These are phyloP conservation scores for Chlorella sp. DNA, from an alignment of 139 green algal species.

Conservation along the genomic window DNA sequence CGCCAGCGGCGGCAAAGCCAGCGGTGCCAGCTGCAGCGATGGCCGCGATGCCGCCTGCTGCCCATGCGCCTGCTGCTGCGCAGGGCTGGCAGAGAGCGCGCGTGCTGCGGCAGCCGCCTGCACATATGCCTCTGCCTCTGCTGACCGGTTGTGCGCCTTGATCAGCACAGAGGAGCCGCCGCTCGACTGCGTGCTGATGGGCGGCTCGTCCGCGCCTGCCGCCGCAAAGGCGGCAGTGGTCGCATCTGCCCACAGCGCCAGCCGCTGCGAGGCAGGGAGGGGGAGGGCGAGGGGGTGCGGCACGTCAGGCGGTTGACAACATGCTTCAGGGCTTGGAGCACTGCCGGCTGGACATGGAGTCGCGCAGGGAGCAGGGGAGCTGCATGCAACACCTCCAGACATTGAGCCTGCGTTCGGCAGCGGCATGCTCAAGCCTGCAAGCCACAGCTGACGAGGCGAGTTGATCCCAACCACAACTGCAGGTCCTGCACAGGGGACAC, in stretches of 20 bases:
- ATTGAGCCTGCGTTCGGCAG: too few relatives aligned
- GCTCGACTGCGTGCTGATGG: not conserved
- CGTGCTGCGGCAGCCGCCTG: not conserved
- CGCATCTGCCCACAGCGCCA: slow-evolving; percentile 21
- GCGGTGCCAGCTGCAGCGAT: not conserved
- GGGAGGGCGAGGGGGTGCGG: not conserved
- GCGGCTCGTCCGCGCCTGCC: not conserved
- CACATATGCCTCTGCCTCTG: slow-evolving; percentile 24
- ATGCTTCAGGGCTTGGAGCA: not conserved
- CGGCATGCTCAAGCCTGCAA: too few relatives aligned
- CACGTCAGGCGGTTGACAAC: not conserved
- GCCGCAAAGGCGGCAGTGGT: not conserved
- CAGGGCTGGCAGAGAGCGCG: not conserved
- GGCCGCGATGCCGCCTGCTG: not conserved
- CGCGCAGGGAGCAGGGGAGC: too few relatives aligned
- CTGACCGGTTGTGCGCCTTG: slow-evolving; percentile 15
- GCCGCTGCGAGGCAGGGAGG: not conserved
- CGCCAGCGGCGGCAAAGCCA: not conserved
- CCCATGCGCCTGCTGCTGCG: not conserved
- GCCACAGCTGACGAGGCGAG: too few relatives aligned
- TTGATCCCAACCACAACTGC: too few relatives aligned
- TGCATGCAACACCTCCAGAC: too few relatives aligned
- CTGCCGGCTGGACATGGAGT: too few relatives aligned
- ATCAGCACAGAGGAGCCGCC: not conserved
- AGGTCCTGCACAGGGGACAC: too few relatives aligned